Evolutionary conservation across 441 rosid species (phyloP).

Genomic region (Arabidopsis lyrata): DNA sequence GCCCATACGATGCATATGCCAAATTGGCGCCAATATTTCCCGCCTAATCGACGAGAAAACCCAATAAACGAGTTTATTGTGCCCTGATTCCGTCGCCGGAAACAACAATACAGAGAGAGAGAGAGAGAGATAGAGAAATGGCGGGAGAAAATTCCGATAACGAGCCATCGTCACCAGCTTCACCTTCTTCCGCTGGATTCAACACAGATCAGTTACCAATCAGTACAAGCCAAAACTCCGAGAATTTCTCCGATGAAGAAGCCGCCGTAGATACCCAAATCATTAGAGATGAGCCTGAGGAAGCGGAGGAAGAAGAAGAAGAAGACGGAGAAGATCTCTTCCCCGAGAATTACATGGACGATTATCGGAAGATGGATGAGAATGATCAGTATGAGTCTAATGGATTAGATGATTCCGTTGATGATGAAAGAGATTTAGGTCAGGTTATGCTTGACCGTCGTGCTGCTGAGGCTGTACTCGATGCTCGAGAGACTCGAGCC

Average conservation of each 20-base stretch:
- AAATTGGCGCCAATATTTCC: conserved; percentile 36
- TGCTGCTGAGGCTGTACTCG: conserved; percentile 84
- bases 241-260: conserved; percentile 78
- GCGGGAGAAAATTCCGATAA: conserved; percentile 58
- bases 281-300: conserved; percentile 77
- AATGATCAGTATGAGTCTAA: conserved; percentile 77
- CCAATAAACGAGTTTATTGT: conserved; percentile 9
- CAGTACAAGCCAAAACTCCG: conserved; percentile 64
- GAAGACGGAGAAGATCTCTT: conserved; percentile 91
- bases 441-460: conserved; percentile 83
- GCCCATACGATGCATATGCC: background rate
- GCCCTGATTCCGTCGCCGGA: conserved; percentile 26
- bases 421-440: conserved; percentile 82
- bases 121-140: conserved; percentile 44
- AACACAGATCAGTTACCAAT: conserved; percentile 90
- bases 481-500: conserved; percentile 64
- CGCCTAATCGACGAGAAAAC: conserved; percentile 25
- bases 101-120: background rate
- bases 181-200: conserved; percentile 85
- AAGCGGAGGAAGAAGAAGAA: conserved; percentile 71
- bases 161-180: conserved; percentile 73
- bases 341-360: conserved; percentile 76
- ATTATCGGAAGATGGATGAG: conserved; percentile 69
- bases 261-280: conserved; percentile 85
- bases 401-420: conserved; percentile 84